Evolutionary conservation across 768 basidiomycete genomes (phyloP), one percentile per base, ranked within the genome.

Genomic region (Gymnopilus dilepis): DNA sequence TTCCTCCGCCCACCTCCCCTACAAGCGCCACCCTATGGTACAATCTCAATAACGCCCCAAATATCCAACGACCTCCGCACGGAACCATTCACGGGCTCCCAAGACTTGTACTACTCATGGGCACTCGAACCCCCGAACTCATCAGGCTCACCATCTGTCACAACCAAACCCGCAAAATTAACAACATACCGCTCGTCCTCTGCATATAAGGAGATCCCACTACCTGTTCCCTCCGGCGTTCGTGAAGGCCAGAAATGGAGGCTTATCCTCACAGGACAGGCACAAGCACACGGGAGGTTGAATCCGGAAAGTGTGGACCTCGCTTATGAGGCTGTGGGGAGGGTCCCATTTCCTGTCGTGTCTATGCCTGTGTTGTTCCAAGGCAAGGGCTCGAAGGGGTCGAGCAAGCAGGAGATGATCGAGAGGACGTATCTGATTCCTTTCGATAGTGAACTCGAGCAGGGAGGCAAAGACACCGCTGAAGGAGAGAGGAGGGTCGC

Each of bases 11-110:
- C 95, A 11, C 95, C 94, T 3, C 92, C 94, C 3, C 66, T 76
- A 3, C 82, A 82, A 52, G 78, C 80, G 0, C 70, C 79, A 6
- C 75, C 80, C 1, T 72, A 77, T 9, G 76, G 76, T 0, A 66
- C 78, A 11, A 74, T 95, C 52, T 73, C 78, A 12, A 83, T 96
- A 54, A 93, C 88, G 2, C 93, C 92, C 0, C 94, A 96, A 72
- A 85, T 97, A 61, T 86, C 89, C 30, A 97, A 97, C 72, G 95
- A 97, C 67, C 82, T 97, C 22, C 84, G 95, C 31, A 97, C 95
- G 33, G 94, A 95, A 71, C 76, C 81, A 1, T 86, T 80, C 67
- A 76, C 80, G 11, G 75, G 71, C 17, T 73, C 81, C 0, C 79
- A 84, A 58, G 88, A 93, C 61, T 83, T 97, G 37, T 89, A 77